These are phyloP conservation scores for Jatropha podagrica DNA, from an alignment of 441 rosid genomes.

Conservation along the genomic window DNA sequence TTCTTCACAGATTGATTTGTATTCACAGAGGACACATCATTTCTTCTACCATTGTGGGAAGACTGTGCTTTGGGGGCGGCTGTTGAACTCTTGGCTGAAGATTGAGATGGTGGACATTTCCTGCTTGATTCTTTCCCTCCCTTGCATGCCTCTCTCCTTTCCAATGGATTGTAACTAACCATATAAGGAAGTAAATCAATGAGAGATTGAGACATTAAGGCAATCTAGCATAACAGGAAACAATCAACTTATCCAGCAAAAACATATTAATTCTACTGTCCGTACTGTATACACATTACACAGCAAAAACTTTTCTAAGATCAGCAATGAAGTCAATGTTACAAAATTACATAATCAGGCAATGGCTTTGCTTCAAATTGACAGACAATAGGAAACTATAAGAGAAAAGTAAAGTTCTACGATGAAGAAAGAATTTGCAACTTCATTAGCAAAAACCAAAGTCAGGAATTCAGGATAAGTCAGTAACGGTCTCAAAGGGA, in stretches of 20 bases:
- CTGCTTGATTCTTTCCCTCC: slow-evolving; percentile 86
- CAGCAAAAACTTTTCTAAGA: background rate
- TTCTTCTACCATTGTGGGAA: slow-evolving; percentile 53
- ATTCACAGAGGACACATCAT: slow-evolving; percentile 43
- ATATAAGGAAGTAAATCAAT: background rate
- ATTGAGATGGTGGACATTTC: slow-evolving; percentile 56
- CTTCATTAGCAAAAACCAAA: too few relatives aligned
- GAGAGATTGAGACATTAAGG: background rate
- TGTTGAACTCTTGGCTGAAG: slow-evolving; percentile 55
- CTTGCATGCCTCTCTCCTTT: slow-evolving; percentile 85
- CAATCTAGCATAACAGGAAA: background rate
- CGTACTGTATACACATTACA: background rate
- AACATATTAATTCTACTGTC: background rate
- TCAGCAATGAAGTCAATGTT: background rate
- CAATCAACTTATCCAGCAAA: background rate
- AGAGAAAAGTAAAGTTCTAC: background rate
- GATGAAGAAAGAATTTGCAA: background rate
- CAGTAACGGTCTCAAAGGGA: background rate
- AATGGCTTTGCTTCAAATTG: background rate
- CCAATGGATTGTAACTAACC: slow-evolving; percentile 73
- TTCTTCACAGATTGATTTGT: slow-evolving; percentile 49
- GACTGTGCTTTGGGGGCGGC: slow-evolving; percentile 58
- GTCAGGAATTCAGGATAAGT: too few relatives aligned
- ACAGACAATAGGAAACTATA: background rate
- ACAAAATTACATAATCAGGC: background rate